Percentiles rank a stretch among this genome's conserved stretches.
These are phyloP conservation scores for Santalum album DNA, from an alignment of 164 flowering plant species.

Conservation along the genomic window DNA sequence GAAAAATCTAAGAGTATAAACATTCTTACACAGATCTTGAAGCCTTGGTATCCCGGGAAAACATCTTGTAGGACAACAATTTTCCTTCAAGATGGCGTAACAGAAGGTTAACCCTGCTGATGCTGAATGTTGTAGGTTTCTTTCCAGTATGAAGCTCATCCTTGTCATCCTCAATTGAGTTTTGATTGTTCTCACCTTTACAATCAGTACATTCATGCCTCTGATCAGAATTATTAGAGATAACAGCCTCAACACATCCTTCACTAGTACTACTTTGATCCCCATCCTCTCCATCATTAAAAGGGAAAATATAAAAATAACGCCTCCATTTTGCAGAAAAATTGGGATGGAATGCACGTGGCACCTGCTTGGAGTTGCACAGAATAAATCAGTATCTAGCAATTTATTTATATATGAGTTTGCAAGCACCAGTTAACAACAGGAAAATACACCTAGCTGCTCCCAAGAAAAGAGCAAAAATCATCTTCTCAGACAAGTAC, in stretches of 20 bases:
- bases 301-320: slow-evolving; percentile 80
- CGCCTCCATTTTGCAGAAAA: slow-evolving; percentile 94
- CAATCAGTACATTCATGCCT: slow-evolving; percentile 16
- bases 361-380: slow-evolving; percentile 41
- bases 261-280: slow-evolving; percentile 12
- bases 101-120: slow-evolving; percentile 55
- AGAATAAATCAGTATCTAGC: slow-evolving; percentile 4
- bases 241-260: slow-evolving; percentile 7
- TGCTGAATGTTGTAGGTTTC: slow-evolving; percentile 54
- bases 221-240: slow-evolving; percentile 5
- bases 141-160: slow-evolving; percentile 21
- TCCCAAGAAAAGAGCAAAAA: too few relatives aligned
- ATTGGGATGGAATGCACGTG: slow-evolving; percentile 91
- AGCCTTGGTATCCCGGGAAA: slow-evolving; percentile 95
- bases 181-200: slow-evolving; percentile 12
- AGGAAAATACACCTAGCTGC: too few relatives aligned
- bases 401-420: too few relatives aligned
- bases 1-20: neutral
- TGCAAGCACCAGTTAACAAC: too few relatives aligned
- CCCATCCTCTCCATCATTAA: slow-evolving; percentile 27
- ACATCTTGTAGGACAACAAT: slow-evolving; percentile 74
- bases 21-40: slow-evolving; percentile 73
- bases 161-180: slow-evolving; percentile 10
- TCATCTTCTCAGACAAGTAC: too few relatives aligned
- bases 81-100: slow-evolving; percentile 73